Evolutionary conservation across 73 alveolate species (phyloP).

Genomic region (Paramecium sexaurelia): DNA sequence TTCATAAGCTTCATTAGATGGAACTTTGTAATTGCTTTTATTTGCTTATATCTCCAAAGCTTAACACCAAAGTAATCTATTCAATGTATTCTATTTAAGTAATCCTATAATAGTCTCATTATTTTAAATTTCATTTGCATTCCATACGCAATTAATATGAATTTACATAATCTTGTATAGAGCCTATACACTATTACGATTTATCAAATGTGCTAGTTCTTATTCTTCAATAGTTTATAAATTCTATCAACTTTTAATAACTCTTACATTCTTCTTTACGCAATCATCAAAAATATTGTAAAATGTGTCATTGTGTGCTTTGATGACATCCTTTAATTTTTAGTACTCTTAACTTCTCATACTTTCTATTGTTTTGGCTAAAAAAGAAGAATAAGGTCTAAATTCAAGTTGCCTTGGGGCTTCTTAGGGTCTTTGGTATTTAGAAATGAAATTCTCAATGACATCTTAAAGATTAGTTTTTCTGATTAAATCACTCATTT

Average conservation of each 20-base stretch:
- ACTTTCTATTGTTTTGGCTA: neutral
- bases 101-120: neutral
- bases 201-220: neutral
- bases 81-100: neutral
- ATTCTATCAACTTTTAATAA: neutral
- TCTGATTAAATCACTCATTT: constrained; percentile 1
- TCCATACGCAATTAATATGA: constrained; percentile 20
- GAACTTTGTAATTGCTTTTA: neutral
- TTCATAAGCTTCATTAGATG: neutral
- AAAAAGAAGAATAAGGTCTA: neutral
- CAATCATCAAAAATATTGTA: neutral
- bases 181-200: neutral
- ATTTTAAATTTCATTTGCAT: neutral
- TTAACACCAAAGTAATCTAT: constrained; percentile 34
- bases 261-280: neutral
- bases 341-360: neutral
- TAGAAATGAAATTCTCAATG: neutral
- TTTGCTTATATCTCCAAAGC: constrained; percentile 14
- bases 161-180: neutral
- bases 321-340: neutral
- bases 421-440: neutral
- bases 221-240: neutral
- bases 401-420: constrained; percentile 12
- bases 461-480: constrained; percentile 4
- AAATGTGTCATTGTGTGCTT: neutral